A percentile compares a stretch with the other conserved stretches of the same genome.
Conservation (phyloP, 2,329 filamentous ascomycete species). For the Aspergillus flavus region DNA sequence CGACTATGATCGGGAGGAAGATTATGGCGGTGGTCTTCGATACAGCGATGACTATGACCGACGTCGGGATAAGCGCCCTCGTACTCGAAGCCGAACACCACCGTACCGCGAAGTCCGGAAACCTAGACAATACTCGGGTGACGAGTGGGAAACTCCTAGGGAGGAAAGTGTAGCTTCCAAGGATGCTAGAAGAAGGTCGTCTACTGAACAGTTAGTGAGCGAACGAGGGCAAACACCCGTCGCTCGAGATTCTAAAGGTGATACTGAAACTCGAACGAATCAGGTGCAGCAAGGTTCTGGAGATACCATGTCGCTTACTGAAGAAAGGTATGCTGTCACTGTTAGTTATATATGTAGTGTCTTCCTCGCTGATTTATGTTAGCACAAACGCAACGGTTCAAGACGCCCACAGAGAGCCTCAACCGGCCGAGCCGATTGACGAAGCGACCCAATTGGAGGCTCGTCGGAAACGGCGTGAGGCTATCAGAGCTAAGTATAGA, state of each 20-base stretch:
- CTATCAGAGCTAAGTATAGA: conserved; percentile 80
- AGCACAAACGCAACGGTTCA: conserved; percentile 23
- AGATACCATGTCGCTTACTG: conserved; percentile 33
- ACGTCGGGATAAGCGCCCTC: conserved; percentile 57
- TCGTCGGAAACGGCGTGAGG: conserved; percentile 80
- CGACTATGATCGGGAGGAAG: conserved; percentile 54
- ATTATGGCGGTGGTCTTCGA: conserved; percentile 42
- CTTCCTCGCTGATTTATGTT: conserved; percentile 16
- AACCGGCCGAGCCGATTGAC: conserved; percentile 66
- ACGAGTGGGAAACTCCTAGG: conserved; percentile 34
- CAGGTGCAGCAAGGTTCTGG: conserved; percentile 55
- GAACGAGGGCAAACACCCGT: conserved; percentile 63
- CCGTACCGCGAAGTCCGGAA: conserved; percentile 45
- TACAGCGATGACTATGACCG: conserved; percentile 55
- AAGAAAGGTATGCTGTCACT: conserved; percentile 44
- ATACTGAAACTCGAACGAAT: conserved; percentile 70
- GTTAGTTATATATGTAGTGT: background rate
- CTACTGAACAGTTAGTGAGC: conserved; percentile 64
- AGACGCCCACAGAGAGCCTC: conserved; percentile 29
- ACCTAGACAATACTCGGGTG: conserved; percentile 40
- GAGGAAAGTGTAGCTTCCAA: conserved; percentile 30
- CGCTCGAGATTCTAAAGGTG: conserved; percentile 61
- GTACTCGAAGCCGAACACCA: conserved; percentile 55
- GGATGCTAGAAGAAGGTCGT: conserved; percentile 51
- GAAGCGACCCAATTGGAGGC: conserved; percentile 84